Base-by-base conservation (phyloP, 2,329 filamentous ascomycete species). In the Curvularia sp. region DNA sequence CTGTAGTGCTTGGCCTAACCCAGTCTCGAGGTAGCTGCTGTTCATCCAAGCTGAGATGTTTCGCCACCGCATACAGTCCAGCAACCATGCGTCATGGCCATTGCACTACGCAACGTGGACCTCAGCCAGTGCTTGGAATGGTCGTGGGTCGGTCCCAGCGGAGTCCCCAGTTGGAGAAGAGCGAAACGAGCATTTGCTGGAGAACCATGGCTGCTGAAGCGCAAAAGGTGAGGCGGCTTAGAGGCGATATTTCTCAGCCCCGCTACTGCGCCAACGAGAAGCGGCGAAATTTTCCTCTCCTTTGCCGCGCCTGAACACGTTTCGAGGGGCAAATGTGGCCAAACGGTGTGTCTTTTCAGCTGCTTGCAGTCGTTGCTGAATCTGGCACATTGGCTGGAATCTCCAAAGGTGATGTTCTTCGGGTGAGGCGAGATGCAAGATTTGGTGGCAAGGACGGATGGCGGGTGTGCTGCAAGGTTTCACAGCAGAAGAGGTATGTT, bases 21-120 rank as follows among this genome's bases (percentile, higher is more conserved):
- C 58, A 61, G 60, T 57, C 53, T 63, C 53, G 61, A 61, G 49
- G 65, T 65, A 59, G 62, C 65, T 64, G 62, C 64, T 64, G 60
- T 64, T 62, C 62, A 65, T 65, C 60, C 61, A 58, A 75, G 71
- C 72, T 75, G 73, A 72, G 62, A 53, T 48, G 38, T 62, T 47
- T 63, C 69, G 68, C 71, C 68, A 69, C 70, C 44, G 53, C 64
- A 63, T 61, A 66, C 57, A 59, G 47, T 62, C 62, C 67, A 61
- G 57, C 62, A 61, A 64, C 56, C 62, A 65, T 66, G 67, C 62
- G 59, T 69, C 61, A 50, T 55, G 31, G 56, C 51, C 56, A 46
- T 58, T 39, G 66, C 66, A 59, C 55, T 71, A 58, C 61, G 57
- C 61, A 61, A 66, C 63, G 50, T 64, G 66, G 28, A 60, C 44